Percentiles rank a stretch among this genome's conserved stretches.
Evolutionary conservation across 495 filamentous ascomycete species (phyloP).

Genomic region (Aspergillus homomorphus): DNA sequence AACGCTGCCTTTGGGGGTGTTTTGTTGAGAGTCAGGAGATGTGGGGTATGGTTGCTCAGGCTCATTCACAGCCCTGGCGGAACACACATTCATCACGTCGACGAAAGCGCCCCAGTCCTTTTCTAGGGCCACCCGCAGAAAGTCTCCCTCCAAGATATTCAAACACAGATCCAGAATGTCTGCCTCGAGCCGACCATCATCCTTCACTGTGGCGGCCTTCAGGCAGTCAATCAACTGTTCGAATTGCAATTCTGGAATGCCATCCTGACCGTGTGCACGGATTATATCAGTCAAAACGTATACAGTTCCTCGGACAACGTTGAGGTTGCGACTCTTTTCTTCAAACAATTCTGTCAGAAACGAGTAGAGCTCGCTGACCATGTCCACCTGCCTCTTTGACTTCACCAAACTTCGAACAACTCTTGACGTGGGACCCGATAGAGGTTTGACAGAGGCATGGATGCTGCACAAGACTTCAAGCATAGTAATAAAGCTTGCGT

Average conservation of each 20-base stretch:
- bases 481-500: conserved; percentile 60
- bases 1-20: conserved; percentile 20
- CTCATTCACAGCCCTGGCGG: conserved; percentile 50
- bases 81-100: conserved; percentile 61
- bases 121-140: conserved; percentile 31
- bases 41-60: conserved; percentile 19
- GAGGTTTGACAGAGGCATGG: conserved; percentile 66
- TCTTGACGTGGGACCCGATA: conserved; percentile 71
- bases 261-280: conserved; percentile 55
- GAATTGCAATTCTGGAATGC: conserved; percentile 56
- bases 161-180: conserved; percentile 53
- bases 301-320: conserved; percentile 64
- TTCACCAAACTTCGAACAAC: conserved; percentile 72
- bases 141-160: conserved; percentile 42
- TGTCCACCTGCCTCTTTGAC: conserved; percentile 73
- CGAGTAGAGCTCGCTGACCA: conserved; percentile 60
- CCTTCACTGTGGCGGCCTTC: conserved; percentile 47
- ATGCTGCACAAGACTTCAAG: conserved; percentile 80
- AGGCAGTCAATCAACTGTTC: conserved; percentile 56
- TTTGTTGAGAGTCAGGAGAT: conserved; percentile 21
- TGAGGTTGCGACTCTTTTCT: conserved; percentile 52
- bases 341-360: conserved; percentile 54
- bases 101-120: conserved; percentile 34
- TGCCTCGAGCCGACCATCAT: conserved; percentile 52
- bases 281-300: conserved; percentile 62